These are phyloP conservation scores for Chloranthus sessilifolius DNA, from an alignment of 164 flowering plant species.

Conservation along the genomic window DNA sequence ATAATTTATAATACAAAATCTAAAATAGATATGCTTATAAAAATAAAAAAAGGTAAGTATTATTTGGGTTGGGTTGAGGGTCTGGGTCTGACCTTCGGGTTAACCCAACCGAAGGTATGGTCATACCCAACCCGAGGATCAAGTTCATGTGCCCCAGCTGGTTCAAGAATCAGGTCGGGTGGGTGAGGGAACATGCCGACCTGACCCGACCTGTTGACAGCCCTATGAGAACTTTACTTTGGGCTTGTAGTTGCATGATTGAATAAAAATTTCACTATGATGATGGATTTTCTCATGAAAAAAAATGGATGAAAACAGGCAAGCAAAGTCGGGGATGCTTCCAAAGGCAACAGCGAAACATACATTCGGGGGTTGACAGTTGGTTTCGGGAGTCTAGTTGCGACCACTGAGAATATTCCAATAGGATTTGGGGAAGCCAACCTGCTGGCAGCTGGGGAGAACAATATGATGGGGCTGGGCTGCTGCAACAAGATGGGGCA, in stretches of 20 bases:
- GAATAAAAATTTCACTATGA: neutral
- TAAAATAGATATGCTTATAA: no score
- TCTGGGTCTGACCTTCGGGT: no score
- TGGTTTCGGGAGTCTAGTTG: constrained; percentile 65
- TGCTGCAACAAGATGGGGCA: constrained; percentile 42
- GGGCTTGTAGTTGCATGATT: neutral
- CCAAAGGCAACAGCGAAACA: constrained; percentile 23
- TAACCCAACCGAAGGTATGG: no score
- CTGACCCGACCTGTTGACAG: no score
- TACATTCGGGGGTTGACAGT: constrained; percentile 32
- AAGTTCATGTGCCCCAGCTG: no score
- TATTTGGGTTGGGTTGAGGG: no score
- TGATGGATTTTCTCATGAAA: neutral
- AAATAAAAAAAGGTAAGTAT: no score
- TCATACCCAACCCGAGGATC: no score
- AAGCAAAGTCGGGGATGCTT: constrained; percentile 1
- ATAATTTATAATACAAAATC: no score
- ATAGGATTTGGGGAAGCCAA: constrained; percentile 28
- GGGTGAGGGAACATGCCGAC: no score
- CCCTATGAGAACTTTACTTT: neutral
- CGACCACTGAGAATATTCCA: constrained; percentile 53
- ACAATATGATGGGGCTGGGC: constrained; percentile 50
- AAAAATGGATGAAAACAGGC: constrained; percentile 8
- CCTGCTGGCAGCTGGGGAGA: constrained; percentile 29
- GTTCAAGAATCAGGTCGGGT: no score